Evolutionary conservation across 2,329 filamentous ascomycete genomes (phyloP).

Genomic region (Pseudocercospora musae): DNA sequence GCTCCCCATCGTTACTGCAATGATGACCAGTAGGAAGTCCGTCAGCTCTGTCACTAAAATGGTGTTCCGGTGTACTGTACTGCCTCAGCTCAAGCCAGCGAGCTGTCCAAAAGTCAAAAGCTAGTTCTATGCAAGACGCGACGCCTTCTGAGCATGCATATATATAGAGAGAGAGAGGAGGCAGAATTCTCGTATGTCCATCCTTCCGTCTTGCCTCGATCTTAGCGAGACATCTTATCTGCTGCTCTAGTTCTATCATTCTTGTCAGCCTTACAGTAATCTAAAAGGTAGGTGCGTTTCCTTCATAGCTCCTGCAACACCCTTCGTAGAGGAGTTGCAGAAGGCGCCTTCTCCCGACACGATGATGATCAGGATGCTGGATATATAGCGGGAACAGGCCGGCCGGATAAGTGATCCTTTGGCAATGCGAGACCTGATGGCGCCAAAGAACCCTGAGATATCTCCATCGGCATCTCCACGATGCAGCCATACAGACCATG

Average conservation of each 20-base stretch:
- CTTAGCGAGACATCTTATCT: background rate
- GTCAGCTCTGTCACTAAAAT: slow-evolving; percentile 7
- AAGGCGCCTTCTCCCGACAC: background rate
- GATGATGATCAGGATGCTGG: background rate
- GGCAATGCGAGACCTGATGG: background rate
- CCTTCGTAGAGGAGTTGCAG: background rate
- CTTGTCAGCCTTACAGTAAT: background rate
- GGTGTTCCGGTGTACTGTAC: no score
- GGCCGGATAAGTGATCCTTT: background rate
- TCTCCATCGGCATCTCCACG: background rate
- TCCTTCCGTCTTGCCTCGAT: background rate
- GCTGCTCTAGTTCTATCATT: background rate
- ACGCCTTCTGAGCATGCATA: slow-evolving; percentile 3
- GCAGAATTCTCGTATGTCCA: background rate
- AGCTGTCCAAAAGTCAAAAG: slow-evolving; percentile 8
- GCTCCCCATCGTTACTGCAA: background rate
- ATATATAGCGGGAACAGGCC: background rate
- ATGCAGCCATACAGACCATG: background rate
- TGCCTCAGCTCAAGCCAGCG: slow-evolving; percentile 7
- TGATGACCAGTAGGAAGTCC: background rate
- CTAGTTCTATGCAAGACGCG: slow-evolving; percentile 5
- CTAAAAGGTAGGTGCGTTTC: background rate
- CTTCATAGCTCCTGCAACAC: no score
- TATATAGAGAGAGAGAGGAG: background rate
- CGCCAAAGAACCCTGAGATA: background rate